A percentile compares a stretch with the other conserved stretches of the same genome.
These are phyloP conservation scores for Amanita rubescens DNA, from an alignment of 768 basidiomycete genomes.

Conservation along the genomic window DNA sequence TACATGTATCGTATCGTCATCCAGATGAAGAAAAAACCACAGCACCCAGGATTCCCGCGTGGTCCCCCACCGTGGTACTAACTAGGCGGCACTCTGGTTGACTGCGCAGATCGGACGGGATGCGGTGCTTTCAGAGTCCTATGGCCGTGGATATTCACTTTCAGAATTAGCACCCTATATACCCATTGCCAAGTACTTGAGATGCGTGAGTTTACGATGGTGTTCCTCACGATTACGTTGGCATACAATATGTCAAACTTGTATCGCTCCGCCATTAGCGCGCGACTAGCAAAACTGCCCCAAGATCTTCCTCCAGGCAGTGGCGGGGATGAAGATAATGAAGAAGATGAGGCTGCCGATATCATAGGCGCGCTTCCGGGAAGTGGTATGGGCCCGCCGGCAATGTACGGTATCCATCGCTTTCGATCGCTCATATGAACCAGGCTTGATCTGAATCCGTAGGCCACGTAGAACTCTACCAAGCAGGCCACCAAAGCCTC, in stretches of 20 bases:
- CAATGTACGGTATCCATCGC: slow-evolving; percentile 40
- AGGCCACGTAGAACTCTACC: slow-evolving; percentile 12
- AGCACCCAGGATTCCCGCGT: neutral
- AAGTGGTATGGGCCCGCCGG: slow-evolving; percentile 52
- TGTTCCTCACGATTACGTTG: neutral
- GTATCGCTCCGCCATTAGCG: slow-evolving; percentile 69
- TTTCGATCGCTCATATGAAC: too few relatives aligned
- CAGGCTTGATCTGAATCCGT: neutral
- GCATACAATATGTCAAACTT: slow-evolving; percentile 79
- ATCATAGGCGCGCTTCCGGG: slow-evolving; percentile 55
- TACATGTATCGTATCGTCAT: too few relatives aligned
- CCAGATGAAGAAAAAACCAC: neutral
- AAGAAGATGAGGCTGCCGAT: slow-evolving; percentile 50
- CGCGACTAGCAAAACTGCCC: slow-evolving; percentile 72
- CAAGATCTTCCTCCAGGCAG: slow-evolving; percentile 32
- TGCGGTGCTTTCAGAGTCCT: neutral
- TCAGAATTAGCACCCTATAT: neutral
- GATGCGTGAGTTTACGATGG: neutral
- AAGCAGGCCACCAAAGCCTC: slow-evolving; percentile 24
- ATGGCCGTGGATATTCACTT: neutral
- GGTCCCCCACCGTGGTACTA: neutral
- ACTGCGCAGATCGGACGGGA: neutral
- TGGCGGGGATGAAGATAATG: slow-evolving; percentile 36
- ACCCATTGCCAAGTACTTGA: neutral
- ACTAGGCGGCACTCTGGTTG: neutral